Evolutionary conservation across 192 early-diverging fungal species (phyloP), one percentile per base, ranked within the genome.

Genomic region (Coemansia sp.): DNA sequence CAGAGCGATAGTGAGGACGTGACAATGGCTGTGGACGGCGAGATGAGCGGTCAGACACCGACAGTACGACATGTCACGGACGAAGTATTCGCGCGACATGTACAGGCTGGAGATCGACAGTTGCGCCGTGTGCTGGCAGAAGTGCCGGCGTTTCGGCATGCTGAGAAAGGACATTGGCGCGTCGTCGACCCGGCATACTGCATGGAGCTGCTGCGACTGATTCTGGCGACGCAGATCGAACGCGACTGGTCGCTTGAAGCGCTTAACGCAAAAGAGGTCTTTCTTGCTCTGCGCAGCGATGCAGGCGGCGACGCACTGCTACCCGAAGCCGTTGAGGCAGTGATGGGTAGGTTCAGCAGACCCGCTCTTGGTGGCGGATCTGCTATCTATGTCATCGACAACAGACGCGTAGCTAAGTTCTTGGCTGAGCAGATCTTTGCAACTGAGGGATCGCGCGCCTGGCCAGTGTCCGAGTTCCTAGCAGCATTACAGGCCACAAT

Each of bases 371-470:
- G 16, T 9, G 2, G 12, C 10, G 7, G 3, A 2, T 38, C 61
- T 2, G 50, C 12, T 10, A 28, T 51, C 27, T 81, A 73, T 48
- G 55, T 54, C 1, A 70, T 82, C 28, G 74, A 73, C 18, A 41
- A 47, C n/a, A 14, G 7, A 2, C 54, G 64, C 10, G 79, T 82
- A 4, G 74, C 67, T 2, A 52, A 27, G 48, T 82, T 58, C 59
- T 54, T 82, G 41, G 79, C 79, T 30, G 64, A 69, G 58, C 73
- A 76, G 50, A 70, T 82, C 16, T 82, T 82, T 49, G 65, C 56
- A 2, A 57, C 67, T 8, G 70, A 73, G 51, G 58, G 50, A 9
- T 48, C 62, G 48, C 67, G 71, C 14, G 28, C 73, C 14, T 82
- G 79, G 79, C 69, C 69, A 0, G 70, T 61, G 27, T 6, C 67